Percentiles rank a stretch among this genome's conserved stretches.
Conservation (phyloP, 2,329 filamentous ascomycete genomes). For the Knufia petricola region DNA sequence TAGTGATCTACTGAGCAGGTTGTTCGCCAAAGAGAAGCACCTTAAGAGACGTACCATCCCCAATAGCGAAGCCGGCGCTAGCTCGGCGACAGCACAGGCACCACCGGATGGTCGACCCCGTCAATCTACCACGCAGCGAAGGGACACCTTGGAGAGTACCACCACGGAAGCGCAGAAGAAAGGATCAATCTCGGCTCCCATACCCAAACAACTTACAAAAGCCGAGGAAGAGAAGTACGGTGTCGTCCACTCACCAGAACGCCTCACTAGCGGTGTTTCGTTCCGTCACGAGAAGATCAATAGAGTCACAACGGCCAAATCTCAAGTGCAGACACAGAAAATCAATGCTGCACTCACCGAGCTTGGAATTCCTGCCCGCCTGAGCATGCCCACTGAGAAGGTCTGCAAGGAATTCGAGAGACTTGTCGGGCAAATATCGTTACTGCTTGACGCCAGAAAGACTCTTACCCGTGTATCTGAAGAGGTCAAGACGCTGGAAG, state of each 20-base stretch:
- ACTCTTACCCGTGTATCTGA: conserved; percentile 39
- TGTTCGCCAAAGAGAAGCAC: conserved; percentile 73
- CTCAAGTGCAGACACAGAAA: conserved; percentile 41
- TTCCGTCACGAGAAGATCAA: conserved; percentile 62
- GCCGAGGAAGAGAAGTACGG: conserved; percentile 74
- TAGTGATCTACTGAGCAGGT: conserved; percentile 67
- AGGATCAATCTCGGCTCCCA: conserved; percentile 34
- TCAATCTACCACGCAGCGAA: conserved; percentile 23
- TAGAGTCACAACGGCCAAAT: conserved; percentile 42
- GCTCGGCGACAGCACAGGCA: conserved; percentile 34
- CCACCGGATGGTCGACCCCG: conserved; percentile 25
- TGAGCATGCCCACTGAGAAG: conserved; percentile 42
- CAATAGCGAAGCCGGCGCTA: conserved; percentile 46
- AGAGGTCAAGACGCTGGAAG: conserved; percentile 39
- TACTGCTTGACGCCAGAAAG: conserved; percentile 40
- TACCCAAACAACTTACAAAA: conserved; percentile 61
- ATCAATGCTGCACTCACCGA: conserved; percentile 39
- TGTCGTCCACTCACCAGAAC: conserved; percentile 73
- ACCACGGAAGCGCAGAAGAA: conserved; percentile 28
- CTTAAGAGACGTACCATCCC: conserved; percentile 72
- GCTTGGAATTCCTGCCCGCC: conserved; percentile 36
- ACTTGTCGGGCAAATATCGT: conserved; percentile 38
- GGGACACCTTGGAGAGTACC: conserved; percentile 21
- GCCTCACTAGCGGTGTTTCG: conserved; percentile 72
- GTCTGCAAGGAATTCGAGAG: conserved; percentile 42